These are phyloP conservation scores for Citrullus mucosospermus DNA, from an alignment of 306 rosid genomes.

Conservation along the genomic window DNA sequence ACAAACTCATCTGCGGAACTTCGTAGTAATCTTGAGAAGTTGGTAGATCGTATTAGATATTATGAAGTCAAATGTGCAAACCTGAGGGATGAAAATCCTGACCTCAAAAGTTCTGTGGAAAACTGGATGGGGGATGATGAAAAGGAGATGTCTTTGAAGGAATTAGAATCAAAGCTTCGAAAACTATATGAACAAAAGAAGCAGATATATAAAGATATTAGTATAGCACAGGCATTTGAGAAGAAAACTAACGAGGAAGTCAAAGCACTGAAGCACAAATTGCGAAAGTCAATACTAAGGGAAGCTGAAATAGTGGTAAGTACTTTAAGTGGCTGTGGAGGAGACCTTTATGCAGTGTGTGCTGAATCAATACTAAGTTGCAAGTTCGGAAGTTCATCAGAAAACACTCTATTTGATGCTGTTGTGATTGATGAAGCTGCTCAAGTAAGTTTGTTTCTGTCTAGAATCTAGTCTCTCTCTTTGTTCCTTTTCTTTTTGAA, in stretches of 20 bases:
- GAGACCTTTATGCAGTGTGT: constrained; percentile 82
- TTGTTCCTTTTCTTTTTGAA: constrained; percentile 7
- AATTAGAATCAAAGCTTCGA: constrained; percentile 44
- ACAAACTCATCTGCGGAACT: constrained; percentile 35
- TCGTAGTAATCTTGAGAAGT: constrained; percentile 69
- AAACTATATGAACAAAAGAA: constrained; percentile 82
- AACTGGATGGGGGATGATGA: constrained; percentile 25
- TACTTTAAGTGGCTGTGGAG: constrained; percentile 91
- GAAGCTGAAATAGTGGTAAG: constrained; percentile 89
- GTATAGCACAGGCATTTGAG: constrained; percentile 61
- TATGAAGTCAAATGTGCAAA: constrained; percentile 72
- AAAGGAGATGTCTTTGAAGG: constrained; percentile 51
- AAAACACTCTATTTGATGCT: constrained; percentile 78
- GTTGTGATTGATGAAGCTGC: constrained; percentile 95
- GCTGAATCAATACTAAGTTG: constrained; percentile 59
- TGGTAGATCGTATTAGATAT: constrained; percentile 66
- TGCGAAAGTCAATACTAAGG: constrained; percentile 78
- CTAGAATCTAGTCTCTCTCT: constrained; percentile 4
- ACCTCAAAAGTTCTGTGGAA: constrained; percentile 25
- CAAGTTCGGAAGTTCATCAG: constrained; percentile 73
- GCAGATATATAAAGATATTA: constrained; percentile 72
- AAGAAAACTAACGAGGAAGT: constrained; percentile 70
- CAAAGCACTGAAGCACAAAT: constrained; percentile 47
- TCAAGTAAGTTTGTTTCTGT: constrained; percentile 44
- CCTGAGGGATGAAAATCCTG: constrained; percentile 46